Percentiles rank a stretch among this genome's conserved stretches.
These are phyloP conservation scores for Podila clonocystis DNA, from an alignment of 192 early-diverging fungal species.

Conservation along the genomic window DNA sequence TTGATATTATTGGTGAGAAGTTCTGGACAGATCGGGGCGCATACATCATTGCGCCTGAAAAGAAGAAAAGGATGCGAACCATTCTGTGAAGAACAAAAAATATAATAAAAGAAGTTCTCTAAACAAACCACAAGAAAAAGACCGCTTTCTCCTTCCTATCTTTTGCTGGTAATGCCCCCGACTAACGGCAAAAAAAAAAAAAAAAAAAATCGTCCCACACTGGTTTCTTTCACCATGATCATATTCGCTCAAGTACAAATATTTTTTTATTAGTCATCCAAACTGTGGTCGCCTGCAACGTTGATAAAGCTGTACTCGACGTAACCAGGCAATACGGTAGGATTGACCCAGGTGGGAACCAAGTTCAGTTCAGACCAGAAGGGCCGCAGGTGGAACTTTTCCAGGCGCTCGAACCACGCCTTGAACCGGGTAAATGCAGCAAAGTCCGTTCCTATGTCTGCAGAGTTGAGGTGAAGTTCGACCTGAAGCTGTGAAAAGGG, in stretches of 20 bases:
- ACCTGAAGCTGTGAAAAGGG: conserved; percentile 15
- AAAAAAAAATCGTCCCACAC: background rate
- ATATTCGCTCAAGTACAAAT: no score
- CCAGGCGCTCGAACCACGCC: conserved; percentile 10
- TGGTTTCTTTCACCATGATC: no score
- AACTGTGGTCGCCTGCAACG: background rate
- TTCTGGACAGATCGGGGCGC: conserved; percentile 73
- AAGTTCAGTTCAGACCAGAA: conserved; percentile 20
- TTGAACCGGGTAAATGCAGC: background rate
- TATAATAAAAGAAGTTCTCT: background rate
- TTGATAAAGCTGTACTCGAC: conserved; percentile 21
- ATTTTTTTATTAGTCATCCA: background rate
- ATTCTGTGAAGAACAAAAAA: background rate
- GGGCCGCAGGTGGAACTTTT: conserved; percentile 5
- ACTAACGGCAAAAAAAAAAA: background rate
- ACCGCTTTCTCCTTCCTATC: no score
- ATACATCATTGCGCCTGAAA: conserved; percentile 43
- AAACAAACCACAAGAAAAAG: no score
- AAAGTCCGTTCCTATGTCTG: background rate
- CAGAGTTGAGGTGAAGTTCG: conserved; percentile 4
- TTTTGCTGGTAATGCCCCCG: background rate
- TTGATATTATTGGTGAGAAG: conserved; percentile 78
- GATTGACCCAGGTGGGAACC: background rate
- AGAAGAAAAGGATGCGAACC: conserved; percentile 27
- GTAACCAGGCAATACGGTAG: no score